These are phyloP conservation scores for Leucoagaricus sp. DNA, from an alignment of 1,284 basidiomycete species.

Conservation along the genomic window DNA sequence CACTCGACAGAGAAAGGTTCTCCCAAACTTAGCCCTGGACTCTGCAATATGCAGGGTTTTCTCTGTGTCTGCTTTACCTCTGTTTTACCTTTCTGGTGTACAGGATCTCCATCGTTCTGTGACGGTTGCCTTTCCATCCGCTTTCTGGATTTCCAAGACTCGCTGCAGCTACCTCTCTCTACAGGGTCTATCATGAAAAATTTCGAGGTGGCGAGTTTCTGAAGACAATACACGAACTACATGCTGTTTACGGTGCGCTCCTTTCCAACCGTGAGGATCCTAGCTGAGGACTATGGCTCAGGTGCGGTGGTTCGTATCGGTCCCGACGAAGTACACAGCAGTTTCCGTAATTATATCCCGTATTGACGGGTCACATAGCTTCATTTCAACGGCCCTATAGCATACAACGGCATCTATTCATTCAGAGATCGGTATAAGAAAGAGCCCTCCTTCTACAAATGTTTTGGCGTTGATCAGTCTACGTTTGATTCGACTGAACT, in stretches of 20 bases:
- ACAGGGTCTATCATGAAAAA: conserved; percentile 35
- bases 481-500: conserved; percentile 35
- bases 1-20: not conserved
- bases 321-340: conserved; percentile 27
- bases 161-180: conserved; percentile 30
- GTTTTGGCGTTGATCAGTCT: conserved; percentile 33
- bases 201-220: conserved; percentile 30
- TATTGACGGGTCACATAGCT: conserved; percentile 23
- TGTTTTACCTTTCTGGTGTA: conserved; percentile 7
- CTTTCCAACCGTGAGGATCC: not conserved
- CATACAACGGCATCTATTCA: conserved; percentile 35
- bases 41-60: not conserved
- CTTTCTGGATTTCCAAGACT: conserved; percentile 27
- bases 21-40: too few relatives aligned
- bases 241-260: conserved; percentile 29
- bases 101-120: conserved; percentile 13
- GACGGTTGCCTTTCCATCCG: conserved; percentile 29
- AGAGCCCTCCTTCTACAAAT: conserved; percentile 33
- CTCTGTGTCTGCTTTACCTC: conserved; percentile 1
- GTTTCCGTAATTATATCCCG: not conserved
- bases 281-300: conserved; percentile 12
- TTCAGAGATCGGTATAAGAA: conserved; percentile 33
- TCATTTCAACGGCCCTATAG: conserved; percentile 35
- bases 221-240: conserved; percentile 28
- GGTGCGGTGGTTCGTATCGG: conserved; percentile 33